Base-by-base conservation (phyloP, 306 rosid species). In the Vigna angularis region DNA sequence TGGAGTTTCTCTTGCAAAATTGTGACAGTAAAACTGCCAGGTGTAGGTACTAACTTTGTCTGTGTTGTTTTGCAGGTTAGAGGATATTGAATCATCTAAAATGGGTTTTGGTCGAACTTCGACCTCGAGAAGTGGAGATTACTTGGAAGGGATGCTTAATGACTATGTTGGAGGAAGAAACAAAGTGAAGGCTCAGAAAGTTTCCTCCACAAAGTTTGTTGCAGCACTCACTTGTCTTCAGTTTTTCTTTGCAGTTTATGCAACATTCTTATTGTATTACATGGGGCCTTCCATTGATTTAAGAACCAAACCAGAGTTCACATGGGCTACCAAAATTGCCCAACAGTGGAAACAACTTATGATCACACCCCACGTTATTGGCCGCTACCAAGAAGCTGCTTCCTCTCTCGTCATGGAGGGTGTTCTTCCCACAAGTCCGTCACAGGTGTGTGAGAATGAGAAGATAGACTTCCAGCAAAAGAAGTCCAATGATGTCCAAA, bases 381-480 rank as follows among this genome's bases (percentile, higher is more conserved):
- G 90, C 8, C 94, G 70, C 55, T 87, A 90, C 79, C 92, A 88
- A 77, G 89, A 87, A 34, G 48, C 90, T 0, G 36, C 93, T 0
- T 79, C 94, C 79, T 87, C 96, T 50, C 86, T 91, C 63, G 79
- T 88, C 22, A 74, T 30, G 58, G 64, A 83, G 1, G 92, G 87
- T n/a, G 9, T 32, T 63, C 80, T 26, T 7, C 86, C 91, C 16
- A 61, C 86, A 51, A 85, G 57, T 22, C 88, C 91, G 0, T 68
- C 86, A 0, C 72, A 83, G 24, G 91, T 88, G 0, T 95, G 99
- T 36, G 96, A 93, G 87, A 82, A 80, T 8, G 98, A 93, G 78
- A 91, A 88, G 81, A 91, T 95, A 47, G 98, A 95, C 71, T 95
- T 95, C 80, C 16, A 74, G 87, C 99, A 95, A 79, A 95, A 95